These are phyloP conservation scores for Austroboletus novae-zelandiae DNA, from an alignment of 1,284 basidiomycete species.

Conservation along the genomic window DNA sequence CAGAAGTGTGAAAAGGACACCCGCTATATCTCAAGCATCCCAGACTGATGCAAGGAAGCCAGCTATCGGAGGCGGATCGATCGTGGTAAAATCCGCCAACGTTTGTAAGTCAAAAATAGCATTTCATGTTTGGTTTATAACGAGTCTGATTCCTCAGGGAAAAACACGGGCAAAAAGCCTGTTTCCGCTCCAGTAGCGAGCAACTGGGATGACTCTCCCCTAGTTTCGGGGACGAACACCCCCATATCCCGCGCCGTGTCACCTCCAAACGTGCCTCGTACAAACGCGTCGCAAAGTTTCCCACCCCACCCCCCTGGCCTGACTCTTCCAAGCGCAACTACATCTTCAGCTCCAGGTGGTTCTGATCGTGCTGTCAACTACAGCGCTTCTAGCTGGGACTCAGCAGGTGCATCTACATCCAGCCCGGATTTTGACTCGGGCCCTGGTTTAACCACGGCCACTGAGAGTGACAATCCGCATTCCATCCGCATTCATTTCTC, in stretches of 20 bases:
- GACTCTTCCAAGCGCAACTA: conserved; percentile 2
- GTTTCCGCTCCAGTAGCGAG: background rate
- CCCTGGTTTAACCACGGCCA: conserved; percentile 22
- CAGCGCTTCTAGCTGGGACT: conserved; percentile 24
- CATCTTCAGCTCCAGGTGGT: background rate
- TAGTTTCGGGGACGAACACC: conserved; percentile 19
- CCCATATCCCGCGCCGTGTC: conserved; percentile 7
- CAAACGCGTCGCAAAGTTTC: conserved; percentile 11
- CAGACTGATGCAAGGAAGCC: conserved; percentile 10
- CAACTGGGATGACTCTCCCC: conserved; percentile 24
- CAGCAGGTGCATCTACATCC: conserved; percentile 19
- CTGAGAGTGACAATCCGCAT: conserved; percentile 28
- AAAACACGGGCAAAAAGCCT: conserved; percentile 8
- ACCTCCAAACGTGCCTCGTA: conserved; percentile 1
- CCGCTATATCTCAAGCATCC: conserved; percentile 5
- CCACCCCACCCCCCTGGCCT: conserved; percentile 10
- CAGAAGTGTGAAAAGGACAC: conserved; percentile 19
- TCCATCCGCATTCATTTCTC: conserved; percentile 20
- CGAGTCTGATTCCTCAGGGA: conserved; percentile 12
- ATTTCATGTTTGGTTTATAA: background rate
- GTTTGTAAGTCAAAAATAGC: conserved; percentile 23
- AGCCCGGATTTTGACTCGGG: conserved; percentile 29
- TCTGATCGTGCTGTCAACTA: conserved; percentile 8
- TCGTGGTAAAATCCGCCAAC: conserved; percentile 26
- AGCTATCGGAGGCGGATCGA: conserved; percentile 26